Conservation (phyloP, 2,329 filamentous ascomycete species). For the Pseudopithomyces maydicus region DNA sequence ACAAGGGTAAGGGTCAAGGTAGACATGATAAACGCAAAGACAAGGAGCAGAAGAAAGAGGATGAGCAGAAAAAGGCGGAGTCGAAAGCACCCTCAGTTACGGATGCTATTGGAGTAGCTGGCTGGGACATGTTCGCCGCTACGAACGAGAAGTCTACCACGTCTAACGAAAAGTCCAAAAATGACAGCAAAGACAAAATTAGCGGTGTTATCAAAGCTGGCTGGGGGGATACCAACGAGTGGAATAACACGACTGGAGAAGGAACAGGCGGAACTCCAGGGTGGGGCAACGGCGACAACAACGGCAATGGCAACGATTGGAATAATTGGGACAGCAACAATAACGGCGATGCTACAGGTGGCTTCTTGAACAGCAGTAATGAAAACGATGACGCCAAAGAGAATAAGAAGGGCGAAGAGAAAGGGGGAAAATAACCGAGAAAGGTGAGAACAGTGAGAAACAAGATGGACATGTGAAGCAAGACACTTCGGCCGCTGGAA, state of each 20-base stretch:
- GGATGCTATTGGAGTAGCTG: not conserved
- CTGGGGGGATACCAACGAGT: not conserved
- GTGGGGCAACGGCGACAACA: not conserved
- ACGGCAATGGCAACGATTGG: not conserved
- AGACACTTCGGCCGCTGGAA: not conserved
- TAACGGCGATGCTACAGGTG: not conserved
- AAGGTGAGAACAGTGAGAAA: not conserved
- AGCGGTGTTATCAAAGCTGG: not conserved
- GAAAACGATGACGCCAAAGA: not conserved
- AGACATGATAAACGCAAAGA: not conserved
- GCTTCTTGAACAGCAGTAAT: not conserved
- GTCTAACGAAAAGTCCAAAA: not conserved
- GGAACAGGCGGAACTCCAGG: not conserved
- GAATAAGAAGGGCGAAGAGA: not conserved
- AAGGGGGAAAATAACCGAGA: not conserved
- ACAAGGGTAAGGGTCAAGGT: conserved; percentile 21
- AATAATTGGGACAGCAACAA: conserved; percentile 4
- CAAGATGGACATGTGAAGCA: not conserved
- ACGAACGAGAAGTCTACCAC: not conserved
- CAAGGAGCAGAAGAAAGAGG: not conserved
- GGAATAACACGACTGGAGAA: not conserved
- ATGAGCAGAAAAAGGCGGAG: conserved; percentile 3
- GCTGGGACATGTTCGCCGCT: not conserved
- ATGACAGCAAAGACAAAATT: not conserved
- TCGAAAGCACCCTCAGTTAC: not conserved